phyloP scores from a whole-genome alignment of 345 rosid genomes.

The Hibiscus mutabilis region DNA sequence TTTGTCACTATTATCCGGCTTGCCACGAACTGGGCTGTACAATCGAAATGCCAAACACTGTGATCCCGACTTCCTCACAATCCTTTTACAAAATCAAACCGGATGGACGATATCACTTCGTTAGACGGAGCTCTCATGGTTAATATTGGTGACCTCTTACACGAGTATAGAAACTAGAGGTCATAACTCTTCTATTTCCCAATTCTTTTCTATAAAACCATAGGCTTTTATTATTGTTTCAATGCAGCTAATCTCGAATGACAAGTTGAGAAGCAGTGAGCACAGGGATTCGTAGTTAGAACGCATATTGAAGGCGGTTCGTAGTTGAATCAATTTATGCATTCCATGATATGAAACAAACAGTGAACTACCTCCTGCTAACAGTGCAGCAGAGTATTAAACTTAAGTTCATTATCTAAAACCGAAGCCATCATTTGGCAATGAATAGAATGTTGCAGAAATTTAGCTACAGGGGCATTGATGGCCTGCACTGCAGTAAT shows the following conservation, averaged over 20 bases:
- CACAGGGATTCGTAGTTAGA: neutral
- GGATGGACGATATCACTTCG: no score
- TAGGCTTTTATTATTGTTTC: no score
- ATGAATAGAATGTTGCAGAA: slow-evolving; percentile 6
- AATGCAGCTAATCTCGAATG: neutral
- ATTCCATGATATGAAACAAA: slow-evolving; percentile 3
- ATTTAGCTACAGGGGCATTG: slow-evolving; percentile 11
- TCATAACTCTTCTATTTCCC: no score
- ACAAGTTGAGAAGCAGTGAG: neutral
- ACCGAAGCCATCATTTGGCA: slow-evolving; percentile 6
- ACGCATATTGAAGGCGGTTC: neutral
- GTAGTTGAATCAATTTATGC: slow-evolving; percentile 3
- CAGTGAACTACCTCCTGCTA: no score
- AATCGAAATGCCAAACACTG: neutral
- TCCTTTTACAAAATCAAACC: neutral
- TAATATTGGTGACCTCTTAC: no score
- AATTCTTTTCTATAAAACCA: no score
- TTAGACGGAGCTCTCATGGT: no score
- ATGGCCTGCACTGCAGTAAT: slow-evolving; percentile 10
- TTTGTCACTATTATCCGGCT: slow-evolving; percentile 24
- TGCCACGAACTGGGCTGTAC: slow-evolving; percentile 23
- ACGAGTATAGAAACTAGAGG: no score
- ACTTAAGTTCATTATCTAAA: slow-evolving; percentile 6
- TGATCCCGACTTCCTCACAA: neutral
- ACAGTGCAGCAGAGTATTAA: no score